A percentile compares a stretch with the other conserved stretches of the same genome.
phyloP scores from a whole-genome alignment of 2,329 filamentous ascomycete species.

The Cladophialophora yegresii region DNA sequence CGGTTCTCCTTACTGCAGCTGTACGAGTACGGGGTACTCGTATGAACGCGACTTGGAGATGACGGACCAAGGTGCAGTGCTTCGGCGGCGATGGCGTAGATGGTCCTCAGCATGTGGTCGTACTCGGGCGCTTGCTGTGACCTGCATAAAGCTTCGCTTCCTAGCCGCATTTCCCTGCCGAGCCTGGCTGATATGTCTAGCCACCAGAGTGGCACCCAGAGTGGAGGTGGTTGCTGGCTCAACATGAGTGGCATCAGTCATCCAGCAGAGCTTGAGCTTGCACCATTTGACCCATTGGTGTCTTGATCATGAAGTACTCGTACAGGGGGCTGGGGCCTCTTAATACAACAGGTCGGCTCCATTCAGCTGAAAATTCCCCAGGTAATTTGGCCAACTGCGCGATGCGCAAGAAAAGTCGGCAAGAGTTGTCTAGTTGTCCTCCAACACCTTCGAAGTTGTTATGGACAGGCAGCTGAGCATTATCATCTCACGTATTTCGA shows the following conservation, averaged over 20 bases:
- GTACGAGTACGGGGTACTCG: background rate
- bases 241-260: background rate
- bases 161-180: background rate
- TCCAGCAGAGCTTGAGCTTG: background rate
- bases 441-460: background rate
- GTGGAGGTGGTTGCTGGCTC: background rate
- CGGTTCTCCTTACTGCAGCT: background rate
- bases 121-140: background rate
- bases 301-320: background rate
- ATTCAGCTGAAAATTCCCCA: background rate
- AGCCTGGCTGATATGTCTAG: background rate
- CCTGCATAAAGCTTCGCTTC: background rate
- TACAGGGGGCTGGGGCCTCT: background rate
- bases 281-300: background rate
- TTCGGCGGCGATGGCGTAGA: background rate
- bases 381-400: background rate
- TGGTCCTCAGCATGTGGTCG: background rate
- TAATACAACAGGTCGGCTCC: too few species aligned
- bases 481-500: slow-evolving; percentile 52
- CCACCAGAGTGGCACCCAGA: background rate
- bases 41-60: background rate
- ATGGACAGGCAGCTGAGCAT: background rate
- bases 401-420: background rate
- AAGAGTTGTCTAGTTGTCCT: background rate
- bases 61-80: background rate